Evolutionary conservation across 306 rosid species (phyloP), one percentile per base, ranked within the genome.

Genomic region (Trifolium dubium): DNA sequence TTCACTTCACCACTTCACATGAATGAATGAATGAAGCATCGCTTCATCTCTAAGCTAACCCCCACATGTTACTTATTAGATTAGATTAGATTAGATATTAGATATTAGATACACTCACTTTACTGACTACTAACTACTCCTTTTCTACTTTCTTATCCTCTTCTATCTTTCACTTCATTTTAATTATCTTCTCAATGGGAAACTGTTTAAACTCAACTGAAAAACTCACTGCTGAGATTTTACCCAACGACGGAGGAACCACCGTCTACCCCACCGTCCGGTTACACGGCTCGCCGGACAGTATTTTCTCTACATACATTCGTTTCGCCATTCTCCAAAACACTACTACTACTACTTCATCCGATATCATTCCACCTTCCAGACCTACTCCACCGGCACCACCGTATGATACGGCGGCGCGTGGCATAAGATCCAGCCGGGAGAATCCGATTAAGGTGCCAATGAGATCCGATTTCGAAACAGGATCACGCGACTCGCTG

Each of bases 161-260:
- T 35, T 35, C 39, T 5, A 35, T 1, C 39, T 35, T 35, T 35
- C 37, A 32, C 37, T 34, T 34, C 37, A 23, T 23, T 23, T 23
- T 0, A 5, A 32, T 32, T 32, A 31, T 31, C 5, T 5, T 32
- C 35, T 32, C 5, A 32, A 32, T 88, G 97, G 93, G 97, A 15
- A 91, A 79, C 73, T 91, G 97, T 64, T 10, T 84, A 15, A 34
- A 35, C 47, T 74, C 78, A 32, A 63, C 82, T 41, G 85, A 76
- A 53, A 88, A 84, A 66, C 77, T 84, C 5, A 71, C 92, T 77
- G 90, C 97, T 14, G 97, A 91, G 87, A 87, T 87, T 40, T 87
- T 87, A 8, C 97, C 93, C 17, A 88, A 87, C 37, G 87, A 79
- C 66, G 67, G 77, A 69, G 71, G 77, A 69, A 67, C 81, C 71